Percentiles rank a stretch among this genome's conserved stretches.
These are phyloP conservation scores for Aspergillus fischeri DNA, from an alignment of 2,329 filamentous ascomycete species.

Conservation along the genomic window DNA sequence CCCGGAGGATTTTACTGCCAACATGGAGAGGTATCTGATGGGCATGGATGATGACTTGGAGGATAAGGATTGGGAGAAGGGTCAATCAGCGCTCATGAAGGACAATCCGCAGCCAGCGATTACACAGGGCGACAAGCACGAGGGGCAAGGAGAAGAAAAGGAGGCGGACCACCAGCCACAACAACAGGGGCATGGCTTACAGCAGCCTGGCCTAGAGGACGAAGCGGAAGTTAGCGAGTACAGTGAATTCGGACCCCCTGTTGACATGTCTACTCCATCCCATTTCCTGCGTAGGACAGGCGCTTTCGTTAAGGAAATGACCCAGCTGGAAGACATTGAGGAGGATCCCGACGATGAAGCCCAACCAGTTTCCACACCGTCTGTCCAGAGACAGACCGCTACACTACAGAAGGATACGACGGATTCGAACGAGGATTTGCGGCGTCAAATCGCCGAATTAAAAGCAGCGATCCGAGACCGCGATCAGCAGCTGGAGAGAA, in stretches of 20 bases:
- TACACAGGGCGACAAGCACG: not conserved
- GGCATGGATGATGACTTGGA: conserved; percentile 23
- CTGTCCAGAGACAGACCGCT: conserved; percentile 20
- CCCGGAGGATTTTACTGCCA: conserved; percentile 41
- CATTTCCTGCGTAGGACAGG: conserved; percentile 33
- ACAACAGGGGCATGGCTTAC: conserved; percentile 11
- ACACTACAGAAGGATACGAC: conserved; percentile 14
- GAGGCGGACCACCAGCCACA: conserved; percentile 1
- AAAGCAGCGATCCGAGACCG: conserved; percentile 28
- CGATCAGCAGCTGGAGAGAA: conserved; percentile 32
- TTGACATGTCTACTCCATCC: conserved; percentile 43
- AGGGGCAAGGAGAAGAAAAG: not conserved
- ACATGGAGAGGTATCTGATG: conserved; percentile 39
- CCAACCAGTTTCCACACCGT: conserved; percentile 22
- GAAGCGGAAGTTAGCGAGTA: conserved; percentile 33
- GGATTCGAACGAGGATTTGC: conserved; percentile 21
- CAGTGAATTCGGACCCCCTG: conserved; percentile 40
- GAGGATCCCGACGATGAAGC: conserved; percentile 28
- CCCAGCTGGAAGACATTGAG: conserved; percentile 35
- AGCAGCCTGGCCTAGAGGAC: conserved; percentile 27
- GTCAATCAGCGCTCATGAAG: not conserved
- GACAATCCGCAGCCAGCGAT: conserved; percentile 2
- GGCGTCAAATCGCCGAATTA: conserved; percentile 29
- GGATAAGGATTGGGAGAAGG: conserved; percentile 8
- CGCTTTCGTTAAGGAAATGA: conserved; percentile 25